Conservation (phyloP, 2,329 filamentous ascomycete species). For the Nigrograna mackinnonii region DNA sequence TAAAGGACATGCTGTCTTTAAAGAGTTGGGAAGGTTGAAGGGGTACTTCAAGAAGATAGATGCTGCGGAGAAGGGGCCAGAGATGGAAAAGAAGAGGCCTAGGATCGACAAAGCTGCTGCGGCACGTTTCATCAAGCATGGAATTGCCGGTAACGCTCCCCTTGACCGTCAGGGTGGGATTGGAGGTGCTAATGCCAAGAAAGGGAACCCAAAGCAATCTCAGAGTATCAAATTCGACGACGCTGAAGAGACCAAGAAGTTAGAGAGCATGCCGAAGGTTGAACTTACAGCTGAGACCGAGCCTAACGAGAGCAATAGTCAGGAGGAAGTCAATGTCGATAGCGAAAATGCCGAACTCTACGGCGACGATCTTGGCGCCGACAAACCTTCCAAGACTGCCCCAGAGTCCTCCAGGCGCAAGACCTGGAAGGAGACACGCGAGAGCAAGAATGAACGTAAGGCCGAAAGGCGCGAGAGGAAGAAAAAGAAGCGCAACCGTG, state of each 20-base stretch:
- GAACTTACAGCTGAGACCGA: too few relatives aligned
- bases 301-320: too few relatives aligned
- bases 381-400: too few relatives aligned
- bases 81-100: slow-evolving; percentile 62
- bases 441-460: background rate
- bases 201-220: too few relatives aligned
- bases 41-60: slow-evolving; percentile 95
- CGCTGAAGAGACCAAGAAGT: background rate
- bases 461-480: background rate
- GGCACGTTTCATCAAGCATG: slow-evolving; percentile 79
- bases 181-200: too few relatives aligned
- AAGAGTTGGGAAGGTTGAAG: slow-evolving; percentile 82
- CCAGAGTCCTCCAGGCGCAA: too few relatives aligned
- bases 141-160: slow-evolving; percentile 63
- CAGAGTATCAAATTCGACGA: slow-evolving; percentile 5
- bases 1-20: slow-evolving; percentile 83
- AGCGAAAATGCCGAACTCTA: slow-evolving; percentile 18
- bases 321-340: too few relatives aligned
- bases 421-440: too few relatives aligned
- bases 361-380: too few relatives aligned
- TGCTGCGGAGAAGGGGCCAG: slow-evolving; percentile 66
- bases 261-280: background rate
- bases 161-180: too few relatives aligned
- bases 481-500: background rate
- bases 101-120: slow-evolving; percentile 75